Evolutionary conservation across 2,329 filamentous ascomycete genomes (phyloP), one percentile per base, ranked within the genome.

Genomic region (Neonectria coccinea): DNA sequence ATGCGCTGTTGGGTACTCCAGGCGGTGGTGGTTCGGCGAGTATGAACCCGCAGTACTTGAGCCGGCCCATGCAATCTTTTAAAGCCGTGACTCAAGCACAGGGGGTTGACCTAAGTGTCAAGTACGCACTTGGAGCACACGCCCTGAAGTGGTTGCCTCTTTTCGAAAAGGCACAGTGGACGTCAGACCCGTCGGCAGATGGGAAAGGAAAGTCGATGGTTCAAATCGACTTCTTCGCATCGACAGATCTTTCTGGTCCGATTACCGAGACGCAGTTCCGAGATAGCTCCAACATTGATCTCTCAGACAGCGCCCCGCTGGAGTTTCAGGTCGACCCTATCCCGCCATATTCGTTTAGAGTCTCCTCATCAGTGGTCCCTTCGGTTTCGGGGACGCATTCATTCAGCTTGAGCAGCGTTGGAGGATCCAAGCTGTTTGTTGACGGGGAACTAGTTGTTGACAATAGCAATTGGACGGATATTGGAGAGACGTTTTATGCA

Each of bases 11-110:
- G 9, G 57, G 57, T 2, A 57, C 58, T 11, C 39, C 62, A 10
- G 58, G 57, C 16, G 62, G 62, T 8, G 62, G 62, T 16, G 62
- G 62, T 2, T 61, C 57, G 4, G 57, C 62, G 10, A 65, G 44
- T 9, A 61, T 65, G 62, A 61, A 61, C 39, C 62, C 62, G 20
- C 62, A 65, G 27, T 65, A 65, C 25, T 36, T 61, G 5, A 57
- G 51, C 20, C 52, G 50, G 2, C 62, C 62, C 1, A 61, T 61
- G 57, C 52, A 61, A 9, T 65, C 62, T 4, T 61, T 65, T 20
- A 56, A 53, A n/a, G n/a, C 27, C 7, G 58, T 27, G 5, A 57
- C 58, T 6, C n/a, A 14, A 18, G 36, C 25, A 9, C 45, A 41
- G 9, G 52, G 47, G 8, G 36, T 57, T 25, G 36, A 56, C 22